A percentile compares a stretch with the other conserved stretches of the same genome.
These are phyloP conservation scores for Stachybotrys elegans DNA, from an alignment of 2,329 filamentous ascomycete species.

Conservation along the genomic window DNA sequence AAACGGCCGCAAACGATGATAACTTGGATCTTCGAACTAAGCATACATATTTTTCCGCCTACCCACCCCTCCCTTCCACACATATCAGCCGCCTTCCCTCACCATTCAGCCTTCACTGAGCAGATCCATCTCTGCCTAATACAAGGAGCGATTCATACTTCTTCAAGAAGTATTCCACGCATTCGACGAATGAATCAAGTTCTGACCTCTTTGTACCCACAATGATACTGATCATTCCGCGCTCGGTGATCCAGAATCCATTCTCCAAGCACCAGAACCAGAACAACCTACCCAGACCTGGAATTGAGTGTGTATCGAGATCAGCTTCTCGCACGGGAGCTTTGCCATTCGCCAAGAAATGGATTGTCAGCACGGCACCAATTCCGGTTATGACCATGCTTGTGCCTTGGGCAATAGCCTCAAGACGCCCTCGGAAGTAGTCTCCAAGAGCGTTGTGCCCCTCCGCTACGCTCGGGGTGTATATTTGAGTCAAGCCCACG, in stretches of 20 bases:
- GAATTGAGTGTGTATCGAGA: conserved; percentile 32
- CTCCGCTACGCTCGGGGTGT: conserved; percentile 23
- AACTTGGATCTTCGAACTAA: too few relatives aligned
- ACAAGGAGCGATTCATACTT: too few relatives aligned
- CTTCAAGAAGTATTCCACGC: conserved; percentile 31
- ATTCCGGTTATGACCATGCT: conserved; percentile 31
- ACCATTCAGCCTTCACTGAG: too few relatives aligned
- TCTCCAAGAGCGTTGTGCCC: conserved; percentile 26
- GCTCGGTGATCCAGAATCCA: conserved; percentile 35
- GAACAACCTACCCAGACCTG: too few relatives aligned
- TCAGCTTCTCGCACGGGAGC: conserved; percentile 22
- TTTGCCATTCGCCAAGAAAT: conserved; percentile 26
- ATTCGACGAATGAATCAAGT: conserved; percentile 33
- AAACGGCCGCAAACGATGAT: too few relatives aligned
- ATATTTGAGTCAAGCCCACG: conserved; percentile 29
- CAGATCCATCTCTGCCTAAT: too few relatives aligned
- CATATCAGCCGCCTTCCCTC: too few relatives aligned
- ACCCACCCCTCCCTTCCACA: too few relatives aligned
- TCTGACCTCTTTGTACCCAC: conserved; percentile 32
- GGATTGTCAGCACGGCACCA: conserved; percentile 29
- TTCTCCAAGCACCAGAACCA: conserved; percentile 42
- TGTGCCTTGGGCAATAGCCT: conserved; percentile 25
- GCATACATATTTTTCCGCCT: too few relatives aligned
- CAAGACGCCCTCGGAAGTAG: conserved; percentile 21
- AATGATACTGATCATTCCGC: conserved; percentile 36